Evolutionary conservation across 2,329 filamentous ascomycete species (phyloP), one percentile per base, ranked within the genome.

Genomic region (Volutella citrinella): DNA sequence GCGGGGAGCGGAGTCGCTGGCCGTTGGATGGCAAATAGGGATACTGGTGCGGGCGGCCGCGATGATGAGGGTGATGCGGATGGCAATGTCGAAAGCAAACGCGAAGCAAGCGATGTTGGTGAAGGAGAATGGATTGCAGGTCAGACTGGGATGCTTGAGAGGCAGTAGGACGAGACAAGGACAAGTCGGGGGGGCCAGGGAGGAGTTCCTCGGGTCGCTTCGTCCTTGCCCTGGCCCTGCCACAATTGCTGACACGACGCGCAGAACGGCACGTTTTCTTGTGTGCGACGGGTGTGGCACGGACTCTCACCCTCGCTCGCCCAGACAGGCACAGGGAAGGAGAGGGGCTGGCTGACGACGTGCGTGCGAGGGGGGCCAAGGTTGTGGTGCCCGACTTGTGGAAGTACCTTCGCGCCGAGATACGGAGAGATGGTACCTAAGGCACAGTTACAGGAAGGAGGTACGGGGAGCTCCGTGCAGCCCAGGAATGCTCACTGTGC

Each of bases 391-490:
- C n/a, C n/a, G n/a, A n/a, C n/a, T n/a, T n/a, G n/a, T n/a, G n/a
- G n/a, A n/a, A n/a, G n/a, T n/a, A n/a, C n/a, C n/a, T n/a, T n/a
- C n/a, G n/a, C n/a, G n/a, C n/a, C n/a, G n/a, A n/a, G 22, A 24
- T 19, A 16, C 16, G 24, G 15, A 17, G 20, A 30, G 26, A 38
- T 31, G 34, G 34, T 30, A 32, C 27, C 30, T 23, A 26, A 42
- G 32, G 37, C n/a, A n/a, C n/a, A n/a, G n/a, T n/a, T n/a, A n/a
- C n/a, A n/a, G n/a, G n/a, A n/a, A n/a, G n/a, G n/a, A n/a, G n/a
- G n/a, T n/a, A n/a, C n/a, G n/a, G n/a, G n/a, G n/a, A n/a, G n/a
- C n/a, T n/a, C n/a, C n/a, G n/a, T n/a, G n/a, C n/a, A n/a, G n/a
- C n/a, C n/a, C n/a, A n/a, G n/a, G n/a, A n/a, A n/a, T n/a, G n/a